Evolutionary conservation across 2,329 filamentous ascomycete species (phyloP), one percentile per base, ranked within the genome.

Genomic region (Stachybotrys chlorohalonatus): DNA sequence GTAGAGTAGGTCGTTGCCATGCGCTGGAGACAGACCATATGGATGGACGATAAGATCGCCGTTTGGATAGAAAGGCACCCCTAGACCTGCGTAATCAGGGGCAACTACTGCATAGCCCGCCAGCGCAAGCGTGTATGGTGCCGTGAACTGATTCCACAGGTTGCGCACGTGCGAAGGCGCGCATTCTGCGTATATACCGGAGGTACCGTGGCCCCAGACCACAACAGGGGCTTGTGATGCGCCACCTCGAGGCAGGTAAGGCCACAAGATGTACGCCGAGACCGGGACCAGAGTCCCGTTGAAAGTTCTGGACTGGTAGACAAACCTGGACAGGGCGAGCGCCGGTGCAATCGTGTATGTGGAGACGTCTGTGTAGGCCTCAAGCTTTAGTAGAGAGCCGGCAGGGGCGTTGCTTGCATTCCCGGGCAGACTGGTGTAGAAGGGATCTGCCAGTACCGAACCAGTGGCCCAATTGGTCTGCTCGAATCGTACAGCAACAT

Each of bases 181-280:
- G 31, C 66, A 67, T 13, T 70, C 62, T 5, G 67, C 63, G 31
- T 68, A 68, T 55, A 71, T 63, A 1, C 75, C 76, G 8, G 69
- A 70, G 2, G 75, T 75, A 4, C 75, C 75, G 55, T 78, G 76
- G 1, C 69, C 66, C 73, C 73, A 78, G 11, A 69, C 60, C 0
- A 77, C 69, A 7, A 72, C 58, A 1, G 68, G 70, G 5, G 60
- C 62, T 6, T 56, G 56, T 31, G 52, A 16, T 46, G 39, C 52
- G 15, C 51, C n/a, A 15, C 11, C 45, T 3, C 56, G 53, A 31
- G 55, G 49, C 8, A 52, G 50, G 32, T 60, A 80, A 0, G 77
- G 78, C 75, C 75, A 80, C 1, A 81, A 70, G 11, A 81, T 64
- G 60, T 70, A 79, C 2, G 71, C 78, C 1, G 76, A 78, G 8